A percentile compares a stretch with the other conserved stretches of the same genome.
Evolutionary conservation across 441 rosid genomes (phyloP).

Genomic region (Aleurites moluccanus): DNA sequence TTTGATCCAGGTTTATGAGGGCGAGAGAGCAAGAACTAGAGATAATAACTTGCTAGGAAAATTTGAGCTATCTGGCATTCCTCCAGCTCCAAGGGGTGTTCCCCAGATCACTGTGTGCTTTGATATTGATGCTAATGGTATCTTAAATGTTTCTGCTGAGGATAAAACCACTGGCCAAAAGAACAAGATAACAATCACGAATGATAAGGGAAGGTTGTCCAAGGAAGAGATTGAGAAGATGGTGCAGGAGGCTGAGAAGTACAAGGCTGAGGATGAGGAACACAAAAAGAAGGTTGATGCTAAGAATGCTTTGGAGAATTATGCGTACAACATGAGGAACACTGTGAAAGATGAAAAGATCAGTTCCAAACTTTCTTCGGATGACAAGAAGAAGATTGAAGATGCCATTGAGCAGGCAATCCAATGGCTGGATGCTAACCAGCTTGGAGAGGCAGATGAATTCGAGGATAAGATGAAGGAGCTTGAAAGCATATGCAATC

Average conservation of each 20-base stretch:
- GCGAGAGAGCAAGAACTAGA: slow-evolving; percentile 64
- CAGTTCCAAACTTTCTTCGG: slow-evolving; percentile 42
- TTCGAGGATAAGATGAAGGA: slow-evolving; percentile 82
- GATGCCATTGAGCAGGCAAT: slow-evolving; percentile 60
- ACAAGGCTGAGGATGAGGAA: slow-evolving; percentile 70
- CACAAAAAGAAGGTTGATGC: slow-evolving; percentile 78
- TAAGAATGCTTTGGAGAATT: slow-evolving; percentile 66
- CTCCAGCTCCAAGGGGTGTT: slow-evolving; percentile 74
- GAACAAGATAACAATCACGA: slow-evolving; percentile 83
- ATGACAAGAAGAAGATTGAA: slow-evolving; percentile 69
- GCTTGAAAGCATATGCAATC: slow-evolving; percentile 69
- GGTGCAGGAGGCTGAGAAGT: slow-evolving; percentile 83
- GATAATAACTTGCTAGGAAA: slow-evolving; percentile 76
- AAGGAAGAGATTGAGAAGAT: slow-evolving; percentile 67
- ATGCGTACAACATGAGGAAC: slow-evolving; percentile 78
- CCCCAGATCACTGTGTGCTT: slow-evolving; percentile 72
- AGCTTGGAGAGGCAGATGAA: slow-evolving; percentile 69
- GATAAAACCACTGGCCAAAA: slow-evolving; percentile 79
- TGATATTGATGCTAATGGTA: slow-evolving; percentile 70
- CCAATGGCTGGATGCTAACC: slow-evolving; percentile 66
- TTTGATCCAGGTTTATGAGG: slow-evolving; percentile 71
- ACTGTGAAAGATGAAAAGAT: slow-evolving; percentile 72
- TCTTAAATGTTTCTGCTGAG: slow-evolving; percentile 71
- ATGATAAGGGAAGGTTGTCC: slow-evolving; percentile 71
- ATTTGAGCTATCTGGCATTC: slow-evolving; percentile 74